phyloP scores from a whole-genome alignment of 306 rosid genomes.

The Neltuma alba region DNA sequence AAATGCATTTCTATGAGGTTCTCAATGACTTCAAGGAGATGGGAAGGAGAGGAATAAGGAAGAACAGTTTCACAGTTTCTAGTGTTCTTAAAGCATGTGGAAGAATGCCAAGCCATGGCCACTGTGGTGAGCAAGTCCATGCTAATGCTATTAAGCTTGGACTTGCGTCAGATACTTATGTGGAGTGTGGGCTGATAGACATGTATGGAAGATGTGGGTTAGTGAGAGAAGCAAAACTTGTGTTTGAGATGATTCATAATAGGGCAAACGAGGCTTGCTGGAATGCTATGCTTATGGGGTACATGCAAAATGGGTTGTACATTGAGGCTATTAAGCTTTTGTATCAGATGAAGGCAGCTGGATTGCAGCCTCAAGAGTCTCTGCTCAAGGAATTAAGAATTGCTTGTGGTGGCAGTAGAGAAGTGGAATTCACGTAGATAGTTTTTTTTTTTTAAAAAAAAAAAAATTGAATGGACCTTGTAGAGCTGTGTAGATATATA shows the following conservation, averaged over 20 bases:
- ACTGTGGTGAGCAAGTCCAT: constrained; percentile 58
- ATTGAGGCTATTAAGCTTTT: constrained; percentile 63
- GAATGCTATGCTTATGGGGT: constrained; percentile 71
- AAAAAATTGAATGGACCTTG: neutral
- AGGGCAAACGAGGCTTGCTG: constrained; percentile 49
- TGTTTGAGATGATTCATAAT: constrained; percentile 44
- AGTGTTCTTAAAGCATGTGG: constrained; percentile 71
- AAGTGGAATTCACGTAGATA: constrained; percentile 29
- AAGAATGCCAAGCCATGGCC: constrained; percentile 44
- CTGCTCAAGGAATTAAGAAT: constrained; percentile 56
- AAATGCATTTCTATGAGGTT: constrained; percentile 48
- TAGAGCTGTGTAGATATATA: neutral
- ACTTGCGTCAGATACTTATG: constrained; percentile 41
- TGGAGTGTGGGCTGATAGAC: constrained; percentile 60
- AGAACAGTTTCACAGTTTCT: constrained; percentile 53
- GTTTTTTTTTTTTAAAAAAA: neutral
- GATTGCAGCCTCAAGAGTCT: constrained; percentile 53
- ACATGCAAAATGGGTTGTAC: constrained; percentile 44
- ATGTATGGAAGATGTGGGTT: constrained; percentile 63
- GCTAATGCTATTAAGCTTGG: constrained; percentile 60
- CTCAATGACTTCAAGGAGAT: constrained; percentile 50
- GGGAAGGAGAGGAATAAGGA: constrained; percentile 58
- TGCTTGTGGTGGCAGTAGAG: constrained; percentile 50
- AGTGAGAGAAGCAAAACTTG: constrained; percentile 47
- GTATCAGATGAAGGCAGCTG: constrained; percentile 55